phyloP scores from a whole-genome alignment of 345 rosid species.

The Citrus unshiu region DNA sequence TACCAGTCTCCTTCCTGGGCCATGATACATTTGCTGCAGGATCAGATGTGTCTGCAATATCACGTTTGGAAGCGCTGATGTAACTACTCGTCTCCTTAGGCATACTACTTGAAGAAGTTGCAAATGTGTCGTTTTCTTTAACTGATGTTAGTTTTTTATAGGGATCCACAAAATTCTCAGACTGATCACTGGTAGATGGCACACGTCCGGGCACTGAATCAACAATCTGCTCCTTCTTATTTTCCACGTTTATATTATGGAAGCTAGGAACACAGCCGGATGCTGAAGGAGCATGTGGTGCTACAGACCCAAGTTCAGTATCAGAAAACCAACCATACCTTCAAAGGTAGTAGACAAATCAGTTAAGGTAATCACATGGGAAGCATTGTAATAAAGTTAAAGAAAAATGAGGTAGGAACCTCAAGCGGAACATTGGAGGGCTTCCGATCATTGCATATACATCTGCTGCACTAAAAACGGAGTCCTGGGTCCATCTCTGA shows the following conservation, averaged over 20 bases:
- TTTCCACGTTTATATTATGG: slow-evolving; percentile 34
- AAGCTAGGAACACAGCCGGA: slow-evolving; percentile 33
- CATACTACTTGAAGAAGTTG: slow-evolving; percentile 8
- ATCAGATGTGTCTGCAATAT: slow-evolving; percentile 27
- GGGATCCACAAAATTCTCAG: slow-evolving; percentile 28
- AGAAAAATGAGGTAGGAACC: slow-evolving; percentile 44
- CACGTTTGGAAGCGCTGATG: slow-evolving; percentile 13
- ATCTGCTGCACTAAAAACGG: slow-evolving; percentile 69
- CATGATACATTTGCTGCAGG: slow-evolving; percentile 26
- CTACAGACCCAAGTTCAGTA: slow-evolving; percentile 32
- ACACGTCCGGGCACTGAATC: slow-evolving; percentile 30
- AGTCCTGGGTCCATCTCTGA: slow-evolving; percentile 82
- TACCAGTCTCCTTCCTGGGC: slow-evolving; percentile 27
- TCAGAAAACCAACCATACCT: slow-evolving; percentile 96
- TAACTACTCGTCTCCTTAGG: slow-evolving; percentile 18
- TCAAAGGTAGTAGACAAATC: slow-evolving; percentile 27
- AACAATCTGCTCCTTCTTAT: slow-evolving; percentile 23
- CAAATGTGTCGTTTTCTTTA: slow-evolving; percentile 27
- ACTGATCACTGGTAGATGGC: slow-evolving; percentile 32
- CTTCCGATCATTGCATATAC: slow-evolving; percentile 66
- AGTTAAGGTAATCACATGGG: not conserved
- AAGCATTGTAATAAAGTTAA: slow-evolving; percentile 10
- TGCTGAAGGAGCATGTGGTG: slow-evolving; percentile 35
- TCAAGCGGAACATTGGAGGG: slow-evolving; percentile 81
- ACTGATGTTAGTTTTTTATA: slow-evolving; percentile 26